Base-by-base conservation (phyloP, 2,329 filamentous ascomycete genomes). In the Pseudonectria foliicola region DNA sequence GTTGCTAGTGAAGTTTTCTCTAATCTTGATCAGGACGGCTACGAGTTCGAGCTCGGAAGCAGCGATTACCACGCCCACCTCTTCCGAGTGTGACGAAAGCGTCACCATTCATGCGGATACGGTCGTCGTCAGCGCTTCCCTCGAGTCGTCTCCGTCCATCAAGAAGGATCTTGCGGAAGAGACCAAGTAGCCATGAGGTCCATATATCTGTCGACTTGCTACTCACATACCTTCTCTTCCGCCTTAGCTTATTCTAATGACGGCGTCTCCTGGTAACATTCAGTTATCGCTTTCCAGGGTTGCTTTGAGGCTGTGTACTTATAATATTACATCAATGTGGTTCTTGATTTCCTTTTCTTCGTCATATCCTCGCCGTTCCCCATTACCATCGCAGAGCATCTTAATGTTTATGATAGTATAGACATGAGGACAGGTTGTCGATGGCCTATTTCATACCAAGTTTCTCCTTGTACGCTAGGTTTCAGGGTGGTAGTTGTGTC, bases 91-190 rank as follows among this genome's bases (percentile, higher is more conserved):
- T 39, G 70, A 73, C 43, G 72, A 77, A 50, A 68, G 66, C 40
- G 64, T 68, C 37, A 75, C 73, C n/a, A 66, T 76, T 47, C 66
- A 68, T 40, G 65, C 71, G 31, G 70, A 75, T 42, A 64, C 65
- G 36, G 64, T 63, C 33, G 57, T 63, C 35, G 64, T 62, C 35
- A 62, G 44, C 69, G 65, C 51, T 62, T 65, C 45, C 60, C 37
- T 49, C 30, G 38, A 67, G 44, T 68, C 66, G 16, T 75, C 73
- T 28, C 71, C 73, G 16, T 54, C 59, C 11, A 50, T 56, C 38
- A 71, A 70, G 48, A 57, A 60, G 48, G 65, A 67, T 40, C 53
- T 26, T 14, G 14, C 26, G 24, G 56, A 54, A 40, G 53, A 54
- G 18, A 35, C 35, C 18, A 37, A 53, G 40, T 54, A 44, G 43